Base-by-base conservation (phyloP, 345 rosid species). In the Geranium brycei region DNA sequence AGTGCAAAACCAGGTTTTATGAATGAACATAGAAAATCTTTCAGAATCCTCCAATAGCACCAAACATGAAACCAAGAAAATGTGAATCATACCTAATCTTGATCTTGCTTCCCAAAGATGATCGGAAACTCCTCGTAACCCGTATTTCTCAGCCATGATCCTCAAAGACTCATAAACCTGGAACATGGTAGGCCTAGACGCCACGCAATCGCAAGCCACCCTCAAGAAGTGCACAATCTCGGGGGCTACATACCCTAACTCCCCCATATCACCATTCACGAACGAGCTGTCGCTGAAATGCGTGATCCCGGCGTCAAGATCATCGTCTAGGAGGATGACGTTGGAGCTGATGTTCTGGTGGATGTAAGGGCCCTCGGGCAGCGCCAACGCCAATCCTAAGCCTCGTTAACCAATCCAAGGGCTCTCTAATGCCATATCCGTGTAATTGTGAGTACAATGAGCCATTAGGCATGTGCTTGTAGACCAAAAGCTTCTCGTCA, bases 301-400 rank as follows among this genome's bases (percentile, higher is more conserved):
- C 68, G 60, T 11, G 77, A 85, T 65, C 30, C 85, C 73, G 38
- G 83, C 81, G 58, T 82, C 87, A 6, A 75, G 70, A 65, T 85
- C 87, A 31, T 82, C 90, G 19, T 82, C 87, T 4, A 85, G 68
- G 13, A 85, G 83, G 35, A 85, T 77, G 77, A 76, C 78, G 56
- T 77, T 79, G 2, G 90, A 85, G 70, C 82, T 73, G 31, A 85
- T 65, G 71, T 77, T 72, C 17, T 76, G 82, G 64, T 80, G 87
- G 58, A 79, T 17, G 56, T 59, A 71, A 0, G 75, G 76, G 64
- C 5, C 90, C 90, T 74, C 84, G 69, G 14, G 85, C 83, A 0
- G 85, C 85, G 56, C 90, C 87, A 17, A 82, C 64, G 17, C 81
- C 78, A 32, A 85, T 72, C 53, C 73, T 74, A 57, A 82, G 71